Percentiles rank a stretch among this genome's conserved stretches.
These are phyloP conservation scores for Paraphaeosphaeria sporulosa DNA, from an alignment of 2,329 filamentous ascomycete genomes.

Conservation along the genomic window DNA sequence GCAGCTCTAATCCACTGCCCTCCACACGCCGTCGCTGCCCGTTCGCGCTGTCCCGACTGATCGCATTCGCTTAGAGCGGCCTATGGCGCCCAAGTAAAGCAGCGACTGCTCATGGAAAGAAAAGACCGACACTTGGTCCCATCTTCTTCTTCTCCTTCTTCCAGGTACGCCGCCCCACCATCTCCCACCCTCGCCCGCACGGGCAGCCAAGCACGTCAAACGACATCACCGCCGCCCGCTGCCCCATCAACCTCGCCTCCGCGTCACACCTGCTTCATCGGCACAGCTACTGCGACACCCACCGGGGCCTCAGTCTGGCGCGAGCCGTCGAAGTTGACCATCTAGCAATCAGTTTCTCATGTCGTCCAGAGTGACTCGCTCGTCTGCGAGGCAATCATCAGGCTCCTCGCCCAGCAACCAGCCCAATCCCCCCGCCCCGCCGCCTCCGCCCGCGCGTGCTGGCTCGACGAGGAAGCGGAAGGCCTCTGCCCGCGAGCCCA, in stretches of 20 bases:
- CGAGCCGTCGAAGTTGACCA: conserved; percentile 36
- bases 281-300: conserved; percentile 37
- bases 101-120: conserved; percentile 41
- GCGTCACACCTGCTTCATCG: conserved; percentile 33
- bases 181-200: conserved; percentile 18
- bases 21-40: conserved; percentile 12
- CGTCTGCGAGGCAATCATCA: conserved; percentile 89
- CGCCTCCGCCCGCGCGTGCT: conserved; percentile 53
- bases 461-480: conserved; percentile 77
- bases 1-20: conserved; percentile 11
- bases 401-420: conserved; percentile 55
- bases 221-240: conserved; percentile 13
- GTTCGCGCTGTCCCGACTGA: conserved; percentile 26
- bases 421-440: conserved; percentile 53
- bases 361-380: conserved; percentile 96
- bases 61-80: conserved; percentile 46
- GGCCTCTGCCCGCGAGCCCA: conserved; percentile 58
- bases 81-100: conserved; percentile 49
- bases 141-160: conserved; percentile 27
- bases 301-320: conserved; percentile 39
- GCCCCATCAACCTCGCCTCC: conserved; percentile 22
- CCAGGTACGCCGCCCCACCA: conserved; percentile 31
- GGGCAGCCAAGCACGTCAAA: conserved; percentile 8
- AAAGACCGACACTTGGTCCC: conserved; percentile 36
- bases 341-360: conserved; percentile 70